phyloP scores from a whole-genome alignment of 257 asterid genomes.

The Plantago ovata region DNA sequence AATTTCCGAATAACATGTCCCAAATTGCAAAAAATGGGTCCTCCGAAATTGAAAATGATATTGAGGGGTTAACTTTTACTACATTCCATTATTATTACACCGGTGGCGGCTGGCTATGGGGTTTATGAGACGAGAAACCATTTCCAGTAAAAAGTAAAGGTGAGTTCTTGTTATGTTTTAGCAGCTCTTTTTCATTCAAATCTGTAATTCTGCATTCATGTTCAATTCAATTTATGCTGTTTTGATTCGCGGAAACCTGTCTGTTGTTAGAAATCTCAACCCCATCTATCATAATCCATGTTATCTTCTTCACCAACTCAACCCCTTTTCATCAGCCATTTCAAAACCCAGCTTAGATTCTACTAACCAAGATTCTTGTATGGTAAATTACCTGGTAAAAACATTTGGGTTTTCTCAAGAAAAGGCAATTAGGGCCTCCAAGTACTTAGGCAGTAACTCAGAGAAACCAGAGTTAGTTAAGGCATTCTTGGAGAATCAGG shows the following conservation, averaged over 20 bases:
- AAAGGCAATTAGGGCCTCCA: slow-evolving; percentile 24
- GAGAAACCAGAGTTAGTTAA: slow-evolving; percentile 25
- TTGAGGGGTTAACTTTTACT: no score
- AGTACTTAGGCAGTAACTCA: slow-evolving; percentile 13
- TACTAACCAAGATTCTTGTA: slow-evolving; percentile 5
- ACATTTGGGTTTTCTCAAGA: slow-evolving; percentile 22
- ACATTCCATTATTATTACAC: no score
- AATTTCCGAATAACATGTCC: no score
- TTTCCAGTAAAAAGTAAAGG: slow-evolving; percentile 3
- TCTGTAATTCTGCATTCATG: background rate
- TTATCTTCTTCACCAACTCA: slow-evolving; percentile 14
- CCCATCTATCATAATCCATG: background rate
- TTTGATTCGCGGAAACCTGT: background rate
- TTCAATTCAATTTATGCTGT: slow-evolving; percentile 10
- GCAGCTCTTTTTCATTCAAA: background rate
- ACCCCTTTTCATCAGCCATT: no score
- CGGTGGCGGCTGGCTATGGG: no score
- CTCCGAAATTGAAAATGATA: no score
- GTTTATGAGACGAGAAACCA: background rate
- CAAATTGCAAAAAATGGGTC: no score
- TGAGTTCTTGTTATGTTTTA: background rate
- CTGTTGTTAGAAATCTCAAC: background rate
- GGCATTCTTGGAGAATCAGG: slow-evolving; percentile 21
- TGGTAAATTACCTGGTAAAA: slow-evolving; percentile 20
- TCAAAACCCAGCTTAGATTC: no score